Percentiles rank a stretch among this genome's conserved stretches.
Conservation (phyloP, 108 stramenopile genomes). For the Cylindrotheca closterium region DNA sequence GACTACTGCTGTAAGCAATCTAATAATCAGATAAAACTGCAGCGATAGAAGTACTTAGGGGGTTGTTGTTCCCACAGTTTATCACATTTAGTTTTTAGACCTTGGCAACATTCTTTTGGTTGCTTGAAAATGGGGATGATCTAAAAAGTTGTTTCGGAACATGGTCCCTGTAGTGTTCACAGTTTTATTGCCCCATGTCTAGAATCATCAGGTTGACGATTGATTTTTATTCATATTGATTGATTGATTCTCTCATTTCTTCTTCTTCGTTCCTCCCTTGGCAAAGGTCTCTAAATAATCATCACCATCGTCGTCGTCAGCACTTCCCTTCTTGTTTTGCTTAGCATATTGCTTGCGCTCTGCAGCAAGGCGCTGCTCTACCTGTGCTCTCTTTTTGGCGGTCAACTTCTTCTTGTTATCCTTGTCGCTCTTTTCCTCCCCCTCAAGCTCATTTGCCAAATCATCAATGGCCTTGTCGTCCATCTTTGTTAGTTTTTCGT, state of each 20-base stretch:
- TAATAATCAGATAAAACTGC: too few relatives aligned
- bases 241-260: slow-evolving; percentile 30
- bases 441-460: slow-evolving; percentile 34
- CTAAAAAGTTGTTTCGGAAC: too few relatives aligned
- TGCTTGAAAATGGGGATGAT: too few relatives aligned
- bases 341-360: slow-evolving; percentile 40
- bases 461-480: slow-evolving; percentile 46
- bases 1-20: not conserved
- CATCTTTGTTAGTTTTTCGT: slow-evolving; percentile 47
- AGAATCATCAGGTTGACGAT: too few relatives aligned
- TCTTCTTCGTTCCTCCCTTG: slow-evolving; percentile 30
- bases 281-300: slow-evolving; percentile 35
- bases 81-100: too few relatives aligned
- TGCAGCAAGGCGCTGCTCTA: slow-evolving; percentile 37
- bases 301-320: slow-evolving; percentile 49
- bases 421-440: slow-evolving; percentile 19
- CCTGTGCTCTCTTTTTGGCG: slow-evolving; percentile 40
- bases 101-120: too few relatives aligned
- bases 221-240: too few relatives aligned
- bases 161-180: too few relatives aligned
- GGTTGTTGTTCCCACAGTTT: not conserved
- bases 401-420: slow-evolving; percentile 43
- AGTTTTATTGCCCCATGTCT: too few relatives aligned
- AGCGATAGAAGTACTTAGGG: not conserved
- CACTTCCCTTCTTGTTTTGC: slow-evolving; percentile 31